These are phyloP conservation scores for Stereocaulon alpinum DNA, from an alignment of 495 filamentous ascomycete species.

Conservation along the genomic window DNA sequence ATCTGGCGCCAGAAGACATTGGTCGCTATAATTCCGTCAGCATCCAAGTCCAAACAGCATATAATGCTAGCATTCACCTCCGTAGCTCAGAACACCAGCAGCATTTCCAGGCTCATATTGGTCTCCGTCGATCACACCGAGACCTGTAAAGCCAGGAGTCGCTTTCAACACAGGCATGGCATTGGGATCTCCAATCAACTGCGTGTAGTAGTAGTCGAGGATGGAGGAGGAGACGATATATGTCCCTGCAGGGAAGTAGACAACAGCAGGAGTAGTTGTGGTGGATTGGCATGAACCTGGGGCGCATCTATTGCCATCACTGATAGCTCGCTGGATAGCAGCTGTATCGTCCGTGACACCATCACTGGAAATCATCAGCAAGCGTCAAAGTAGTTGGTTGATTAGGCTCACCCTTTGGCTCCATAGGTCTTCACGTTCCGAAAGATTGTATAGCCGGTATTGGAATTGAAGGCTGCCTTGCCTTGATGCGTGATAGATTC, in stretches of 20 bases:
- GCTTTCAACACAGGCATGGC: slow-evolving; percentile 55
- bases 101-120: slow-evolving; percentile 32
- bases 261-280: slow-evolving; percentile 48
- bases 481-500: no score
- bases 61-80: not conserved
- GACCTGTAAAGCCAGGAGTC: slow-evolving; percentile 47
- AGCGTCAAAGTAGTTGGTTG: no score
- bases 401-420: no score
- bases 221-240: slow-evolving; percentile 49
- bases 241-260: slow-evolving; percentile 56
- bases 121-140: slow-evolving; percentile 59
- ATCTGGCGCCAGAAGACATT: slow-evolving; percentile 74
- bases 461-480: no score
- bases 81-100: slow-evolving; percentile 36
- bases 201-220: slow-evolving; percentile 50
- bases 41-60: not conserved
- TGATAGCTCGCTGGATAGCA: slow-evolving; percentile 53
- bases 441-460: no score
- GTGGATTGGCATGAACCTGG: slow-evolving; percentile 35
- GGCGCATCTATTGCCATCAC: slow-evolving; percentile 40
- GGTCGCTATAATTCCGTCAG: slow-evolving; percentile 30
- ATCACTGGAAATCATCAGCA: slow-evolving; percentile 29
- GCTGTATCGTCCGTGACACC: slow-evolving; percentile 54
- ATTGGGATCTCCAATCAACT: slow-evolving; percentile 56
- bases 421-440: no score